Conservation (phyloP, 805 yeast genomes). For the Ogataea degrootiae region DNA sequence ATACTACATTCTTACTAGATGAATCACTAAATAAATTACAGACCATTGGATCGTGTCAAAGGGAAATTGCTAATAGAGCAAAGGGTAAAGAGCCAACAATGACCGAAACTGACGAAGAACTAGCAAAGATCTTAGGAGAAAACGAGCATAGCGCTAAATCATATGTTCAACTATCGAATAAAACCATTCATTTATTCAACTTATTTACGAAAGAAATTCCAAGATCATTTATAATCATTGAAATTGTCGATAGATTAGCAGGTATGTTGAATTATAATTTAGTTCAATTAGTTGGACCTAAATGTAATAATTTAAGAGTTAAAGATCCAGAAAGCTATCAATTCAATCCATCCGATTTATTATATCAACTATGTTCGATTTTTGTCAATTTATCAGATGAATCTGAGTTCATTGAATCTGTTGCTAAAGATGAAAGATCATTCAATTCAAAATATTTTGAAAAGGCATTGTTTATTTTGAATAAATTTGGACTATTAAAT, state of each 20-base stretch:
- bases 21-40: constrained; percentile 80
- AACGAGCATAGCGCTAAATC: constrained; percentile 78
- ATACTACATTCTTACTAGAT: constrained; percentile 85
- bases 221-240: constrained; percentile 76
- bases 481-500: constrained; percentile 47
- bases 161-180: constrained; percentile 75
- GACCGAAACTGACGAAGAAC: constrained; percentile 60
- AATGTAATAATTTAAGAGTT: constrained; percentile 84
- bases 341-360: constrained; percentile 72
- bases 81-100: constrained; percentile 27
- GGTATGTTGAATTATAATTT: constrained; percentile 94
- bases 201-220: constrained; percentile 86
- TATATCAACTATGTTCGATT: constrained; percentile 67
- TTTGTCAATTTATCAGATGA: constrained; percentile 68
- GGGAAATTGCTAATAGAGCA: constrained; percentile 52
- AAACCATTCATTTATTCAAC: constrained; percentile 73
- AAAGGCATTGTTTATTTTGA: constrained; percentile 66
- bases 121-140: constrained; percentile 47
- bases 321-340: constrained; percentile 74
- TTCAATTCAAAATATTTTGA: constrained; percentile 62
- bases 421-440: constrained; percentile 90
- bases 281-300: constrained; percentile 92
- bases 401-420: constrained; percentile 66
- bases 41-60: constrained; percentile 71
- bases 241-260: constrained; percentile 89